Evolutionary conservation across 2,329 filamentous ascomycete species (phyloP).

Genomic region (Onygenales sp.): DNA sequence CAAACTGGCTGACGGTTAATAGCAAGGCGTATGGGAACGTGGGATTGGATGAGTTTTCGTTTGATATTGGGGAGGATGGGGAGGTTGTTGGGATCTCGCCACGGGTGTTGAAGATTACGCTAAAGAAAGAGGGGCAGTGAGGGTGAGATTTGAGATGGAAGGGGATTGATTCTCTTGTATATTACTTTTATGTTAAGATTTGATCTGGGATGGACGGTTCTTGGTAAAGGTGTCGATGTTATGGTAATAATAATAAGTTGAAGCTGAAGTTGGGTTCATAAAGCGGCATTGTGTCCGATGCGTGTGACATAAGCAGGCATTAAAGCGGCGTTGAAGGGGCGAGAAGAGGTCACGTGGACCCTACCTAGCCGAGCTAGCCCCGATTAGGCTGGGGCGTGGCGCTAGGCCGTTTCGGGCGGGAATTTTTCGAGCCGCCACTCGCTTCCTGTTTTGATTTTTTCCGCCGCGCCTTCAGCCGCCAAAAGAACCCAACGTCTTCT

Average conservation of each 20-base stretch:
- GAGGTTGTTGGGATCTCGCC: slow-evolving; percentile 1
- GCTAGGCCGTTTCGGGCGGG: slow-evolving; percentile 9
- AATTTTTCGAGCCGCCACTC: slow-evolving; percentile 8
- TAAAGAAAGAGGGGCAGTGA: no score
- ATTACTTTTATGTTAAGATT: no score
- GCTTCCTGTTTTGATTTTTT: slow-evolving; percentile 13
- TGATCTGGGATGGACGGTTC: no score
- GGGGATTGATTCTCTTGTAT: no score
- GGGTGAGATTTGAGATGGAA: no score
- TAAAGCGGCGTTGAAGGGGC: background rate
- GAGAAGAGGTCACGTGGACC: background rate
- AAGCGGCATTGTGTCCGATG: no score
- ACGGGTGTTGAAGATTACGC: no score
- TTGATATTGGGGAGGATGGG: slow-evolving; percentile 10
- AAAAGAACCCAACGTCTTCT: slow-evolving; percentile 3
- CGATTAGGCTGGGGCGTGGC: background rate
- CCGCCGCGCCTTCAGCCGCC: slow-evolving; percentile 10
- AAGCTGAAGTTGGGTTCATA: no score
- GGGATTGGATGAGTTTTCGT: slow-evolving; percentile 18
- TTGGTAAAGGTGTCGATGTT: no score
- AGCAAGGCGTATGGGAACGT: slow-evolving; percentile 11
- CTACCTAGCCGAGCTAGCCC: background rate
- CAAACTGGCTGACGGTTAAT: slow-evolving; percentile 17
- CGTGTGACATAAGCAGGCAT: no score
- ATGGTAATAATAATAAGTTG: no score